Evolutionary conservation across 2,329 filamentous ascomycete genomes (phyloP), one percentile per base, ranked within the genome.

Genomic region (Whalleya microplaca): DNA sequence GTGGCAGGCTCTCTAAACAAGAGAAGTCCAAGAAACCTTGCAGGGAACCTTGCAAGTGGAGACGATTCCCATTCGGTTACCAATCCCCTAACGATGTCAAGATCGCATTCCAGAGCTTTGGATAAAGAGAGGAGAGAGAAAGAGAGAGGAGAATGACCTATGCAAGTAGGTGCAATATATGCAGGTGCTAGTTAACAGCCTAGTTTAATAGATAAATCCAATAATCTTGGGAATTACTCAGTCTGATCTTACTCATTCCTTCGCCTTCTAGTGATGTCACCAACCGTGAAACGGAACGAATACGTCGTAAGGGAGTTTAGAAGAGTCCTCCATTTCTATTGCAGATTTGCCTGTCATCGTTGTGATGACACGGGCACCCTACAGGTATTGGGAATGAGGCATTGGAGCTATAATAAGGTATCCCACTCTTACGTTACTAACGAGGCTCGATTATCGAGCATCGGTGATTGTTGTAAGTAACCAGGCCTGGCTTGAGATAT

Each of bases 11-110:
- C 29, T 49, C 48, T 43, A 53, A 48, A 21, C 48, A 53, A 51
- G 59, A 53, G 41, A 56, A 54, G 44, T 12, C 14, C 23, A 23
- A 14, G 20, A 37, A 27, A n/a, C 45, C 42, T 43, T 46, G 55
- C 21, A 48, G 49, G 50, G 43, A 54, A 56, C 41, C 16, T 52
- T 43, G 32, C 21, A 41, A 50, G 32, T 62, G 59, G 57, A 56
- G 55, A 48, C 23, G 23, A 4, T 27, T 27, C 23, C 23, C 4
- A 4, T 27, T 27, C 4, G 9, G 23, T 27, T 27, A 27, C 23
- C 23, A 27, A 27, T 27, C 23, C 23, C 23, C 23, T 4, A 27
- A 27, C 27, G 43, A 6, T 37, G 32, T 37, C 14, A 16, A 37
- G 32, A 14, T 14, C 3, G 32, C 3, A 37, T 37, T 12, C 14